Base-by-base conservation (phyloP, 2,329 filamentous ascomycete genomes). In the Pseudocercospora fijiensis region DNA sequence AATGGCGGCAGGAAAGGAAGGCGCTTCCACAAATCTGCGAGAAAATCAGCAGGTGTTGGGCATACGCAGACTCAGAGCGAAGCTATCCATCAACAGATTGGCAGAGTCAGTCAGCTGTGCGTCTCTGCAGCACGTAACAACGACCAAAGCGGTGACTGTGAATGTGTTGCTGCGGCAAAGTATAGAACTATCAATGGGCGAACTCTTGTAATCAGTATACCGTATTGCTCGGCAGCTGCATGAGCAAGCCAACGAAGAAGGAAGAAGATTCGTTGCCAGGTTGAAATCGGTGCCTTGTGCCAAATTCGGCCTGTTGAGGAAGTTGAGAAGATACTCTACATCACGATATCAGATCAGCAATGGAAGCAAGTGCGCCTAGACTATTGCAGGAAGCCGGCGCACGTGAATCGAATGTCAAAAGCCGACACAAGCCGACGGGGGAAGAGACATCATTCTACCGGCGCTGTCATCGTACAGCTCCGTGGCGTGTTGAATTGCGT, bases 271-370 rank as follows among this genome's bases (percentile, higher is more conserved):
- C n/a, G 82, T 84, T 10, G 81, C 81, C 1, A 85, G 73, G 67
- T 86, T 86, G 69, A 84, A 86, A 53, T 87, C 82, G 1, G 83
- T 86, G 7, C 83, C 83, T 69, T 86, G 83, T 0, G 83, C 81
- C 0, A 86, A 76, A 65, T 86, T 86, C 28, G 73, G 73, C 70
- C 72, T 49, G 69, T 87, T 84, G 16, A 89, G 77, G 75, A 90
- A 91, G 77, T 92, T 91, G 79, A 89, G 82, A 74, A 91, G 89
- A 72, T 90, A 91, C 78, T 91, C 89, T 65, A 91, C 73, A 55
- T n/a, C n/a, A n/a, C n/a, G n/a, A n/a, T n/a, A n/a, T n/a, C n/a
- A n/a, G n/a, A 91, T 85, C 64, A 91, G 79, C 78, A 87, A 86
- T 0, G 88, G 88, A 60, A 91, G 79, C 75, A 91, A 64, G 52